phyloP scores from a whole-genome alignment of 768 basidiomycete genomes.

The Boletus subparvulus region DNA sequence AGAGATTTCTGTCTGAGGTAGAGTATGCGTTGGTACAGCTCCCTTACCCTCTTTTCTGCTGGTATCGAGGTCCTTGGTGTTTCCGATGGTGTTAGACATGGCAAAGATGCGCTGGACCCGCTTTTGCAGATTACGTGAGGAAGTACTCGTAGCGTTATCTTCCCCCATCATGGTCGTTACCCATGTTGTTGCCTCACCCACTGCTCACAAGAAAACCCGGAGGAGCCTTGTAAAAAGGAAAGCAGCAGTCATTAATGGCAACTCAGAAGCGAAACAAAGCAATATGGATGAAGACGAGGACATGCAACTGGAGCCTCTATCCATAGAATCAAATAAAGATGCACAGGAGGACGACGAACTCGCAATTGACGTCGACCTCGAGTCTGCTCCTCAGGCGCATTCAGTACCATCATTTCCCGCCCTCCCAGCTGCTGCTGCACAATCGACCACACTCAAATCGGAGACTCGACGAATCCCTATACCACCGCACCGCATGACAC shows the following conservation, averaged over 20 bases:
- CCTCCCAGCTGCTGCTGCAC: conserved; percentile 56
- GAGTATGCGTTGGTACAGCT: background rate
- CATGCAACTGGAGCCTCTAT: conserved; percentile 27
- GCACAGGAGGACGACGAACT: conserved; percentile 56
- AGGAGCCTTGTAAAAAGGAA: conserved; percentile 45
- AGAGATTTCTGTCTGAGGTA: conserved; percentile 6
- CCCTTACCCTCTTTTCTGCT: conserved; percentile 40
- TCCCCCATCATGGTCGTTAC: conserved; percentile 41
- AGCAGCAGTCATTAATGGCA: conserved; percentile 1
- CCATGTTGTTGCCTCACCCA: conserved; percentile 33
- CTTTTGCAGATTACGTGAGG: conserved; percentile 19
- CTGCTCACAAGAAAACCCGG: conserved; percentile 43
- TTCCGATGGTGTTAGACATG: conserved; percentile 22
- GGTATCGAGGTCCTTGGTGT: conserved; percentile 29
- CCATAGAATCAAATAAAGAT: conserved; percentile 1
- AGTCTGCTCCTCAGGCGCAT: conserved; percentile 44
- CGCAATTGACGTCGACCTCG: conserved; percentile 55
- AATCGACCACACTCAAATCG: conserved; percentile 57
- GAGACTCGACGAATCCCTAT: conserved; percentile 89
- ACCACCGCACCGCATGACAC: conserved; percentile 97
- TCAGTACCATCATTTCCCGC: conserved; percentile 69
- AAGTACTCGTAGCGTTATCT: conserved; percentile 1
- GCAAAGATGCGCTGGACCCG: background rate
- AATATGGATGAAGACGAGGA: conserved; percentile 29
- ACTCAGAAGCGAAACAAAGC: conserved; percentile 10